phyloP scores from a whole-genome alignment of 2,329 filamentous ascomycete genomes.

The Epichloe elymi region DNA sequence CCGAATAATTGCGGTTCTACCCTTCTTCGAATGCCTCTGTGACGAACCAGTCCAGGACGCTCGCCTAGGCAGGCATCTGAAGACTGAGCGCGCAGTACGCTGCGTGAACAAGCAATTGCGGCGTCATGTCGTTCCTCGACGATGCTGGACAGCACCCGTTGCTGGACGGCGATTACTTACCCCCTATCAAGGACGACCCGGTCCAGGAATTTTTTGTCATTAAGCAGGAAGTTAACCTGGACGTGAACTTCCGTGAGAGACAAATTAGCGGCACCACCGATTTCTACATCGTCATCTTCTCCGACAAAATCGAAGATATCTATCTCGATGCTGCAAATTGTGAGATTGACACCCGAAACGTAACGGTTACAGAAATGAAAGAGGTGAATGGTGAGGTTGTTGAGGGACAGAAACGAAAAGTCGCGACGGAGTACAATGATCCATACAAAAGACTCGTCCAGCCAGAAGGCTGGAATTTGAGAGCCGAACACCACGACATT shows the following conservation, averaged over 20 bases:
- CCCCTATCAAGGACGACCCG: slow-evolving; percentile 21
- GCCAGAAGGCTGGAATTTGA: slow-evolving; percentile 46
- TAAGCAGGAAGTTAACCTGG: slow-evolving; percentile 78
- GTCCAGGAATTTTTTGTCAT: slow-evolving; percentile 41
- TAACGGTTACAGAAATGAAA: slow-evolving; percentile 34
- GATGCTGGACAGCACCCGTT: slow-evolving; percentile 14
- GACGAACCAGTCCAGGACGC: not conserved
- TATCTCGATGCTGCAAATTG: slow-evolving; percentile 50
- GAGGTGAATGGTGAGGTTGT: slow-evolving; percentile 22
- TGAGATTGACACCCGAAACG: slow-evolving; percentile 38
- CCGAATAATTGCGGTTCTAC: not conserved
- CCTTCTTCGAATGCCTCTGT: slow-evolving; percentile 2
- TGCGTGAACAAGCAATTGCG: not conserved
- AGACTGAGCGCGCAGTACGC: not conserved
- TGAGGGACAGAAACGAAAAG: slow-evolving; percentile 26
- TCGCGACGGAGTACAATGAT: slow-evolving; percentile 38
- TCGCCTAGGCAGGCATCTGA: slow-evolving; percentile 4
- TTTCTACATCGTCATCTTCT: slow-evolving; percentile 59
- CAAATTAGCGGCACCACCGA: slow-evolving; percentile 66
- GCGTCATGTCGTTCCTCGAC: slow-evolving; percentile 5
- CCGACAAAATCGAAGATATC: slow-evolving; percentile 44
- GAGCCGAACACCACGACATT: slow-evolving; percentile 63
- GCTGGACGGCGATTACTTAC: slow-evolving; percentile 19
- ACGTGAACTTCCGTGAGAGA: slow-evolving; percentile 71
- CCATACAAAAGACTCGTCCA: slow-evolving; percentile 56